Evolutionary conservation across 148 eudicot species (phyloP).

Genomic region (Cornus kousa): DNA sequence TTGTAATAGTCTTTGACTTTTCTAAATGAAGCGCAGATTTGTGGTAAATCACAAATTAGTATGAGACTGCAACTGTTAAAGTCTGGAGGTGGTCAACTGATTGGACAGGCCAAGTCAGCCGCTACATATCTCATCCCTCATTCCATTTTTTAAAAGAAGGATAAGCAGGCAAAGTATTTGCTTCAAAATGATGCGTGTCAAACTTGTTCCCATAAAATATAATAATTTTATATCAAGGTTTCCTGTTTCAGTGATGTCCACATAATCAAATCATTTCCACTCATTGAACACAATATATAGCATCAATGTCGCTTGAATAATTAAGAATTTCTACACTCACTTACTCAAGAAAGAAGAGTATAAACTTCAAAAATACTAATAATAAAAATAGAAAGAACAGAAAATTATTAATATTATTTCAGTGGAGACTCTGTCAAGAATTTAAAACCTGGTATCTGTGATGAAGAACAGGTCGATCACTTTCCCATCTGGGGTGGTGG

Average conservation of each 20-base stretch:
- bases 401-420: background rate
- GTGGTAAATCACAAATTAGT: background rate
- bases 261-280: background rate
- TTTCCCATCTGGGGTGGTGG: conserved; percentile 90
- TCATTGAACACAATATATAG: background rate
- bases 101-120: background rate
- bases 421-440: background rate
- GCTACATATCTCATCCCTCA: background rate
- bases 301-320: background rate
- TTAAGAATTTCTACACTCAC: background rate
- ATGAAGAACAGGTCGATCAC: conserved; percentile 90
- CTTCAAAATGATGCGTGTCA: background rate
- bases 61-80: background rate
- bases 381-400: background rate
- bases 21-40: background rate
- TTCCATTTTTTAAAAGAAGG: background rate
- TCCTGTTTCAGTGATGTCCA: background rate
- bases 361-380: background rate
- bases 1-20: background rate
- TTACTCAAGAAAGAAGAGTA: background rate
- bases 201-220: background rate
- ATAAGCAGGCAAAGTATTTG: background rate
- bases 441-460: conserved; percentile 76
- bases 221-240: background rate
- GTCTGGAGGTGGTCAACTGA: background rate